phyloP scores from a whole-genome alignment of 768 basidiomycete genomes.

The Lentinula edodes region DNA sequence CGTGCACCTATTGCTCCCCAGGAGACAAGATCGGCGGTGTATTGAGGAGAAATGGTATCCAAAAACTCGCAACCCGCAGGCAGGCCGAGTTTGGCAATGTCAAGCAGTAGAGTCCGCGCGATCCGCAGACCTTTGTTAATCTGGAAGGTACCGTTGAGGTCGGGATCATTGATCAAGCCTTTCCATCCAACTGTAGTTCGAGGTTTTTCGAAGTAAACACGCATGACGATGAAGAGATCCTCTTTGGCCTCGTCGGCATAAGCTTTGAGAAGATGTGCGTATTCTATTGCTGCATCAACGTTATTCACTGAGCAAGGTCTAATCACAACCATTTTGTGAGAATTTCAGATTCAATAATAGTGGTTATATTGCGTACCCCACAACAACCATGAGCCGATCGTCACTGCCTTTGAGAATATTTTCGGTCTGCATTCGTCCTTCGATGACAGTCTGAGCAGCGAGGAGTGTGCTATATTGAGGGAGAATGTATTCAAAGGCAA shows the following conservation, averaged over 20 bases:
- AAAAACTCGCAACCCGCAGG: constrained; percentile 98
- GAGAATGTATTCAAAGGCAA: neutral
- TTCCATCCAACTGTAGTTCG: constrained; percentile 99
- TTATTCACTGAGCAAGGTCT: constrained; percentile 97
- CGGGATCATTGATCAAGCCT: constrained; percentile 96
- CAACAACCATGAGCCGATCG: constrained; percentile 88
- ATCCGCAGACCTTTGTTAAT: constrained; percentile 94
- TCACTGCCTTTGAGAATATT: constrained; percentile 80
- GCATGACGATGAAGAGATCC: constrained; percentile 94
- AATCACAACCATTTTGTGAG: neutral
- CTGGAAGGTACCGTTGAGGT: constrained; percentile 88
- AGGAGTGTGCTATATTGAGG: constrained; percentile 52
- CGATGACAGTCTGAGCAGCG: constrained; percentile 84
- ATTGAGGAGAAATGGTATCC: constrained; percentile 74
- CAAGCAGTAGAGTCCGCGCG: constrained; percentile 81
- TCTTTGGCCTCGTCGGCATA: constrained; percentile 80
- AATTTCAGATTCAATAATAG: neutral
- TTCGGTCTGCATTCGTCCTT: constrained; percentile 77
- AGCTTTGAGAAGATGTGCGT: constrained; percentile 70
- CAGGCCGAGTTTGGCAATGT: constrained; percentile 85
- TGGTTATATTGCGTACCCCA: constrained; percentile 52
- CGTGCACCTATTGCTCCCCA: constrained; percentile 97
- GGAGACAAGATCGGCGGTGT: constrained; percentile 85
- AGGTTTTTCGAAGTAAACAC: constrained; percentile 97
- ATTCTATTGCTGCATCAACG: constrained; percentile 78